A percentile compares a stretch with the other conserved stretches of the same genome.
Conservation (phyloP, 768 basidiomycete genomes). For the Kondoa malvinella region DNA sequence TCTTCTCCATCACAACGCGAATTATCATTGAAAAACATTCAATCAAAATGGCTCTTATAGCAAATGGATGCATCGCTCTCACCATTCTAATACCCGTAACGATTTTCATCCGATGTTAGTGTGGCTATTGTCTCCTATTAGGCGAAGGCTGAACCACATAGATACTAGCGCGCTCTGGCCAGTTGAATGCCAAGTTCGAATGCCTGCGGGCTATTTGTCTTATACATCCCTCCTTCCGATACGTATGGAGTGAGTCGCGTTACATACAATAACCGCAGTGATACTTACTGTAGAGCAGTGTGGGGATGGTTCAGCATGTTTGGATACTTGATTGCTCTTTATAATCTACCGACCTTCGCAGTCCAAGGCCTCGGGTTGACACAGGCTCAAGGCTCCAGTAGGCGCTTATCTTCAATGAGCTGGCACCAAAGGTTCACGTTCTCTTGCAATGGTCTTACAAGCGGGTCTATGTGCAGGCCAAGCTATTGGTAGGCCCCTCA, state of each 20-base stretch:
- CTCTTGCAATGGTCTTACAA: too few species aligned
- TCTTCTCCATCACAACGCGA: conserved; percentile 22
- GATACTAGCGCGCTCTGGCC: conserved; percentile 21
- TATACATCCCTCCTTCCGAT: conserved; percentile 29
- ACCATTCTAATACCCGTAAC: conserved; percentile 28
- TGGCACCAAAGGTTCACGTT: conserved; percentile 30
- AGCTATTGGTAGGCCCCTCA: conserved; percentile 23
- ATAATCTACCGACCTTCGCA: conserved; percentile 28
- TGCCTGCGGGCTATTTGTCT: conserved; percentile 27
- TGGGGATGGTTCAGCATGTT: conserved; percentile 30
- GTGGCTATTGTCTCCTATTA: too few species aligned
- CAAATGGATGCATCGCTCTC: conserved; percentile 30
- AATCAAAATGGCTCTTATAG: conserved; percentile 28
- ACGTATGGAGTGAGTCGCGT: too few species aligned
- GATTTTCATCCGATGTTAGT: conserved; percentile 24
- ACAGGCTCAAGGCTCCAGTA: conserved; percentile 29
- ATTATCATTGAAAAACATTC: conserved; percentile 24
- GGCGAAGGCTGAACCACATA: too few species aligned
- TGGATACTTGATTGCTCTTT: conserved; percentile 30
- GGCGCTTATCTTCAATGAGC: conserved; percentile 31
- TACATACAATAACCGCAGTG: too few species aligned
- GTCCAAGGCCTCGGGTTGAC: conserved; percentile 28
- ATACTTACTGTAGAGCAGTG: too few species aligned
- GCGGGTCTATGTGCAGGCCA: background rate
- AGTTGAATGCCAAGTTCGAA: conserved; percentile 27